These are phyloP conservation scores for Phytophthora tubulina DNA, from an alignment of 352 stramenopile species.

Conservation along the genomic window DNA sequence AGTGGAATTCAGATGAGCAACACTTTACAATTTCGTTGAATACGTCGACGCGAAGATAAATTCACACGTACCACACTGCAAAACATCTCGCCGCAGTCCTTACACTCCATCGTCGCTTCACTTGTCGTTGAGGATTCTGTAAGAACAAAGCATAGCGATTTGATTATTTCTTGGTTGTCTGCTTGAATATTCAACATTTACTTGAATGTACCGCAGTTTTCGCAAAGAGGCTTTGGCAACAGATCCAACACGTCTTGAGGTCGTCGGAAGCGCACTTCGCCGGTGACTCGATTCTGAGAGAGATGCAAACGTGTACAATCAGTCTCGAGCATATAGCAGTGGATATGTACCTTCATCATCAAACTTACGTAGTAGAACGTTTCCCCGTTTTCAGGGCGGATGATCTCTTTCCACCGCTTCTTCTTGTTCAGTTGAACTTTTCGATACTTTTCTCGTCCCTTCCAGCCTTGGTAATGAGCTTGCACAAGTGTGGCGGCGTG, in stretches of 20 bases:
- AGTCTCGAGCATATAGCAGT: slow-evolving; percentile 4
- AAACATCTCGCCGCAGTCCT: slow-evolving; percentile 91
- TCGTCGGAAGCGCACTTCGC: slow-evolving; percentile 91
- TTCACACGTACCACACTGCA: slow-evolving; percentile 67
- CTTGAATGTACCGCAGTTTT: slow-evolving; percentile 82
- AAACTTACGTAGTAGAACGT: slow-evolving; percentile 92
- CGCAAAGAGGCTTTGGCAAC: slow-evolving; percentile 86
- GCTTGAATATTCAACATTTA: background rate
- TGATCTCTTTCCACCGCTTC: slow-evolving; percentile 93
- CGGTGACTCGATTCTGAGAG: slow-evolving; percentile 91
- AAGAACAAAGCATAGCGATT: background rate
- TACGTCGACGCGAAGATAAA: slow-evolving; percentile 14
- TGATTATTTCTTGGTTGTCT: background rate
- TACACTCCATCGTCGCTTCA: slow-evolving; percentile 88
- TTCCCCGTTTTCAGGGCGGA: slow-evolving; percentile 74
- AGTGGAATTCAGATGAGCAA: slow-evolving; percentile 26
- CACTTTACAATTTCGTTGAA: slow-evolving; percentile 8
- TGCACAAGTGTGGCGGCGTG: slow-evolving; percentile 82
- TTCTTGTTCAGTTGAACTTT: slow-evolving; percentile 70
- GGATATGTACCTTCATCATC: background rate
- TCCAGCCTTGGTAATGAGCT: slow-evolving; percentile 73
- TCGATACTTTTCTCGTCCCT: slow-evolving; percentile 71
- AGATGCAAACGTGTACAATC: slow-evolving; percentile 8
- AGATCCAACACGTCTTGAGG: slow-evolving; percentile 94
- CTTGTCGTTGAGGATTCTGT: slow-evolving; percentile 30